Evolutionary conservation across 78 protist genomes (phyloP), one percentile per base, ranked within the genome.

Genomic region (Chrysochromulina tobinii): DNA sequence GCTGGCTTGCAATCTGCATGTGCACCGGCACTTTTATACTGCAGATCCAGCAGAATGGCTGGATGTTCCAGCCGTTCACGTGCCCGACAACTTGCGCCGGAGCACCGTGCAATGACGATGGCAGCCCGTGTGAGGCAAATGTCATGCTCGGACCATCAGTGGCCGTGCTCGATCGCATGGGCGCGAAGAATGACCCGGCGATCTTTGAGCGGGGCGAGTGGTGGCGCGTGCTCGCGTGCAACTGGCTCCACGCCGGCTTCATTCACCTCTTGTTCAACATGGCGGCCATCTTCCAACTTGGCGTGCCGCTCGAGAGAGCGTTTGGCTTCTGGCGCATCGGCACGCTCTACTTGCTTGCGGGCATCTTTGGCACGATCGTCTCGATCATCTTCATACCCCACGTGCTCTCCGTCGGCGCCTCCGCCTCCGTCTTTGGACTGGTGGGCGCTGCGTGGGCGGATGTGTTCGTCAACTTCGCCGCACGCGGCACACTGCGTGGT

Each of bases 361-460:
- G 83, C 57, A 2, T 75, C 3, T 50, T 75, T 23, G 83, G 83
- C 21, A 50, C 83, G 25, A 4, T 50, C 11, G 55, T 3, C 27
- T 75, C 83, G 12, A 57, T 75, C 57, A 21, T 75, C 59, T 50
- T 75, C 17, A 3, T 75, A 17, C 83, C 83, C 25, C 17, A 18
- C 18, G 83, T 75, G 14, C 51, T 75, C 83, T 75, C 83, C 25
- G 18, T 75, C 51, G 83, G 83, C 57, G 83, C 83, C n/a, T 75
- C 83, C 18, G 83, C 83, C 83, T 75, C 83, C 1, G 83, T 75
- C 58, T 75, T 75, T 14, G 83, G 83, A 54, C 83, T 75, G 27
- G 51, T 75, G 12, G 83, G 83, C 51, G 83, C 83, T 3, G 1
- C n/a, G 11, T 75, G 83, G 83, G 83, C 83, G 58, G 83, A 75